A percentile compares a stretch with the other conserved stretches of the same genome.
Evolutionary conservation across 257 asterid genomes (phyloP).

Genomic region (Avicennia marina): DNA sequence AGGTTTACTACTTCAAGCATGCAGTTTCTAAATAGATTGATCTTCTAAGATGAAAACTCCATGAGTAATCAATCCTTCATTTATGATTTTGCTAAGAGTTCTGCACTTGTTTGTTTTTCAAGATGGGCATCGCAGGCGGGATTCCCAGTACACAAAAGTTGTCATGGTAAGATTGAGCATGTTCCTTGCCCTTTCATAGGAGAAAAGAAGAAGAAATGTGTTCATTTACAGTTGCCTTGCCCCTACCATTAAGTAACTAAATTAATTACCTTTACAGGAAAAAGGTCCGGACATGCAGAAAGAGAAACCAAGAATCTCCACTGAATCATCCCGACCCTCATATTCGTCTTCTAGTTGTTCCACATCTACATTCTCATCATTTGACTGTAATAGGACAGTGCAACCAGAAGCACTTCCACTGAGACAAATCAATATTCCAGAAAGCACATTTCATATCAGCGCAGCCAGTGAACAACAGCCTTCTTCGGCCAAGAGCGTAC

Average conservation of each 20-base stretch:
- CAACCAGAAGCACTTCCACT: constrained; percentile 33
- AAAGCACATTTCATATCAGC: constrained; percentile 27
- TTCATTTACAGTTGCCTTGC: too few relatives aligned
- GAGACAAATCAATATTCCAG: constrained; percentile 25
- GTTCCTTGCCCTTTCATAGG: too few relatives aligned
- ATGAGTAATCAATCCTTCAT: too few relatives aligned
- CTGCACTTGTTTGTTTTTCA: constrained; percentile 20
- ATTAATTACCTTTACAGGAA: constrained; percentile 44
- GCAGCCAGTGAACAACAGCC: constrained; percentile 27
- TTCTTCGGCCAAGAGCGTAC: constrained; percentile 22
- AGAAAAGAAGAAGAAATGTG: too few relatives aligned
- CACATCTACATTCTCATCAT: constrained; percentile 59
- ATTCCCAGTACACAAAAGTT: constrained; percentile 36
- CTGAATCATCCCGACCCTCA: constrained; percentile 63
- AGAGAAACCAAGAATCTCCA: constrained; percentile 50
- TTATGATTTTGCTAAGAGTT: constrained; percentile 17
- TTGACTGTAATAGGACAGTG: constrained; percentile 38
- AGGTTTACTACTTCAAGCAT: too few relatives aligned
- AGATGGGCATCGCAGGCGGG: constrained; percentile 48
- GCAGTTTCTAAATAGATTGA: too few relatives aligned
- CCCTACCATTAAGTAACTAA: too few relatives aligned
- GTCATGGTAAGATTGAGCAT: constrained; percentile 38
- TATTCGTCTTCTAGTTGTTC: constrained; percentile 55
- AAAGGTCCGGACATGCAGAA: constrained; percentile 30
- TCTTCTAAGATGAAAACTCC: too few relatives aligned